These are phyloP conservation scores for Peniophora sp. DNA, from an alignment of 1,284 basidiomycete genomes.

Conservation along the genomic window DNA sequence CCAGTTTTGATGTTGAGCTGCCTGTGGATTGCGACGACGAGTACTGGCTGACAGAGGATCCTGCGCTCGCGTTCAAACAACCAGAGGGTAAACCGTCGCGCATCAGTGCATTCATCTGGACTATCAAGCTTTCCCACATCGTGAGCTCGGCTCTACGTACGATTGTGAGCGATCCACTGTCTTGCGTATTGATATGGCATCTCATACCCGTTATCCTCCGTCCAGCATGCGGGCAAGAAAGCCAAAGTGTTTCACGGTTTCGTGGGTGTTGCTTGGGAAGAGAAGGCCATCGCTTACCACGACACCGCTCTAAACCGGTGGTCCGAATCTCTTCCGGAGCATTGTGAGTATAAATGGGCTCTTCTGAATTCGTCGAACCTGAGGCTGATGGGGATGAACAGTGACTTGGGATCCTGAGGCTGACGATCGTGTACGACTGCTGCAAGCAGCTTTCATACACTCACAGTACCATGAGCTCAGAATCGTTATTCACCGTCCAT, in stretches of 20 bases:
- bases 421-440: conserved; percentile 35
- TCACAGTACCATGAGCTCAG: conserved; percentile 47
- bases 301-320: conserved; percentile 42
- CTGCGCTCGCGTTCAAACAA: conserved; percentile 31
- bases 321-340: conserved; percentile 38
- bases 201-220: neutral
- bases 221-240: conserved; percentile 39
- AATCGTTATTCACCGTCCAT: conserved; percentile 54
- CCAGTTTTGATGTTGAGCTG: conserved; percentile 49
- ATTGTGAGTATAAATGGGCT: conserved; percentile 46
- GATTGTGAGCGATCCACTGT: conserved; percentile 39
- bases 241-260: conserved; percentile 22
- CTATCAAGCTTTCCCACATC: conserved; percentile 47
- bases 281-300: conserved; percentile 36
- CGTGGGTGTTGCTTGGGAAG: conserved; percentile 29
- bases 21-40: conserved; percentile 58
- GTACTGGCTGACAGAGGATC: conserved; percentile 40
- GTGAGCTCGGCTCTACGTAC: conserved; percentile 45
- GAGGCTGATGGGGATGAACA: conserved; percentile 31
- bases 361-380: conserved; percentile 41
- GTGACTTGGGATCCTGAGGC: conserved; percentile 50
- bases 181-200: neutral
- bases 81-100: conserved; percentile 35
- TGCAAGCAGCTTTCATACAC: conserved; percentile 46
- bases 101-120: conserved; percentile 40